Evolutionary conservation across 2,329 filamentous ascomycete species (phyloP), one percentile per base, ranked within the genome.

Genomic region (Sporothrix brasiliensis): DNA sequence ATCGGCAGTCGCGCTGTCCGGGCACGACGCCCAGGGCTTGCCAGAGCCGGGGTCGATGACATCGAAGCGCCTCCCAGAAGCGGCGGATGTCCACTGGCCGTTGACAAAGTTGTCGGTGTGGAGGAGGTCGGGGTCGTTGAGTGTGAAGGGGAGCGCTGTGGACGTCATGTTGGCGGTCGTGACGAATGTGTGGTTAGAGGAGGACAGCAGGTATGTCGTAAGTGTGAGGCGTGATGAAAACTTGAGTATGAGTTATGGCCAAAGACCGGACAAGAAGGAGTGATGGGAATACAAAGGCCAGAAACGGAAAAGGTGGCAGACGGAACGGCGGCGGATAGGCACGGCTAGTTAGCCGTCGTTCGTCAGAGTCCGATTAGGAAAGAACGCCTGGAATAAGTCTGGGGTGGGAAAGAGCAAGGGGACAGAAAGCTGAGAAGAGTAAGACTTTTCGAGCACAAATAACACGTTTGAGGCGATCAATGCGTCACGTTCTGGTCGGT

Each of bases 41-140:
- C 83, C 83, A 6, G 82, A 83, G 50, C 85, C 86, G 0, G 86
- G 86, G 71, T 88, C 85, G 19, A 85, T 74, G 11, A 87, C 82
- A 71, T 84, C 80, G 72, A 87, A 88, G 0, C 83, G 81, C 47
- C 80, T 79, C 65, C 82, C 82, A 41, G 80, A 82, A 56, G 80
- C 80, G 19, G 85, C 80, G 14, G 78, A 70, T 0, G 83, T 78
- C 79, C 83, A 84, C 74, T 82, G 73, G 67, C 84, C 82, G 69
- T 86, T 79, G 69, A 87, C 78, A 68, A 83, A 83, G 65, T 83
- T 86, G 72, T 86, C 82, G 54, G 81, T 81, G 47, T 83, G 80
- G 19, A 84, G 79, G 16, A 88, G 80, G 34, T 79, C 80, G 2
- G 80, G 79, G 75, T 87, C 81, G 24, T 80, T 77, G 47, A 87